phyloP scores from a whole-genome alignment of 768 basidiomycete species.

The Cantharellus anzutake region DNA sequence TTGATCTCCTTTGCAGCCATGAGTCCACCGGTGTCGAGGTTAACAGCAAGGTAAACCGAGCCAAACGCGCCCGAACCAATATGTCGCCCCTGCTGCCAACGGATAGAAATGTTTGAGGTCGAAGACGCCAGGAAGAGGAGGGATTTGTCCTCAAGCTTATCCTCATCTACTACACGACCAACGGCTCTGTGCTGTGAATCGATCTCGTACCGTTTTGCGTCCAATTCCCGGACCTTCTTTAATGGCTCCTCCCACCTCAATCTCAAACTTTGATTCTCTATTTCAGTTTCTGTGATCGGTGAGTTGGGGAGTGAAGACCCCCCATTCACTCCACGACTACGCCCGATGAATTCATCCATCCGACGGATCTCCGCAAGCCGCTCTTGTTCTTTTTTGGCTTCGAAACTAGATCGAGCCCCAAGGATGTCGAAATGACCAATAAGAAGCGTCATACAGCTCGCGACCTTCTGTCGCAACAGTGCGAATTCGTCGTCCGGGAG shows the following conservation, averaged over 20 bases:
- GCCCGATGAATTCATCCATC: slow-evolving; percentile 5
- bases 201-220: slow-evolving; percentile 37
- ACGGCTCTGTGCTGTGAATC: slow-evolving; percentile 55
- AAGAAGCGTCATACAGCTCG: slow-evolving; percentile 89
- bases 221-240: slow-evolving; percentile 40
- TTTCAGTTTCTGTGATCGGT: slow-evolving; percentile 23
- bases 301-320: slow-evolving; percentile 42
- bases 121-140: slow-evolving; percentile 88
- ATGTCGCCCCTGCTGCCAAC: slow-evolving; percentile 97
- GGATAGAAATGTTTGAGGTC: slow-evolving; percentile 85
- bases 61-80: slow-evolving; percentile 98
- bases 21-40: slow-evolving; percentile 82
- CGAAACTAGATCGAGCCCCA: slow-evolving; percentile 73
- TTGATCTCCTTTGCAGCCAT: slow-evolving; percentile 99
- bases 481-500: slow-evolving; percentile 80
- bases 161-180: slow-evolving; percentile 86
- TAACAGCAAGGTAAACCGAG: slow-evolving; percentile 97
- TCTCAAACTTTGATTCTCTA: slow-evolving; percentile 34
- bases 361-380: slow-evolving; percentile 37
- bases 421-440: slow-evolving; percentile 97
- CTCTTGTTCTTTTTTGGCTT: slow-evolving; percentile 83
- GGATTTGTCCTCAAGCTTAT: slow-evolving; percentile 84
- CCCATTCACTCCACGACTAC: not conserved
- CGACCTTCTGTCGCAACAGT: slow-evolving; percentile 77
- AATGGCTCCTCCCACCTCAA: slow-evolving; percentile 58